These are phyloP conservation scores for Chrysophaeum taylorii DNA, from an alignment of 352 stramenopile species.

Conservation along the genomic window DNA sequence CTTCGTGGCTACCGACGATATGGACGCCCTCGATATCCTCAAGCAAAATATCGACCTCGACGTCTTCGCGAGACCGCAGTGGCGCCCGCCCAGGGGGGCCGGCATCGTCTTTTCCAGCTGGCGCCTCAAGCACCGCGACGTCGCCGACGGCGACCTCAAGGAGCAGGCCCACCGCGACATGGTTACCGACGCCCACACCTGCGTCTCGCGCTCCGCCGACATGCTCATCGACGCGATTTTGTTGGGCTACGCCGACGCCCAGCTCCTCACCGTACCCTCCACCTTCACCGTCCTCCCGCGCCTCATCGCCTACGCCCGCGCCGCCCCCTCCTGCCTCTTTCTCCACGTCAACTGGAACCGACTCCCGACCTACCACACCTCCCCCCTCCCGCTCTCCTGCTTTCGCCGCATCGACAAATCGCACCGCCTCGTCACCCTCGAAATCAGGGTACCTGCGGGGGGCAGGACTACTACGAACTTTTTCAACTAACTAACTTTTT, in stretches of 20 bases:
- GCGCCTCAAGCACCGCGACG: neutral
- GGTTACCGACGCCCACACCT: neutral
- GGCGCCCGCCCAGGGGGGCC: neutral
- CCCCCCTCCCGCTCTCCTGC: too few species aligned
- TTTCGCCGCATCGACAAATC: too few species aligned
- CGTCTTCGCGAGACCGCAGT: neutral
- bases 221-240: constrained; percentile 7
- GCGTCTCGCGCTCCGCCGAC: neutral
- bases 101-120: constrained; percentile 8
- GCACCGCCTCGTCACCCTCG: too few species aligned
- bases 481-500: too few species aligned
- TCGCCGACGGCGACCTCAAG: neutral
- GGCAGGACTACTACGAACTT: too few species aligned
- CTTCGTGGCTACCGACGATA: neutral
- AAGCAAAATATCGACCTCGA: neutral
- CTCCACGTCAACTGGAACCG: neutral
- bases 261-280: neutral
- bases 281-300: neutral
- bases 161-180: neutral
- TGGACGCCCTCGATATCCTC: neutral
- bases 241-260: neutral
- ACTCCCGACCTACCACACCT: too few species aligned
- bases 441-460: too few species aligned
- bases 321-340: neutral
- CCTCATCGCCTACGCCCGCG: neutral